Evolutionary conservation across 2,329 filamentous ascomycete genomes (phyloP).

Genomic region (Neocatenulostroma microsporum): DNA sequence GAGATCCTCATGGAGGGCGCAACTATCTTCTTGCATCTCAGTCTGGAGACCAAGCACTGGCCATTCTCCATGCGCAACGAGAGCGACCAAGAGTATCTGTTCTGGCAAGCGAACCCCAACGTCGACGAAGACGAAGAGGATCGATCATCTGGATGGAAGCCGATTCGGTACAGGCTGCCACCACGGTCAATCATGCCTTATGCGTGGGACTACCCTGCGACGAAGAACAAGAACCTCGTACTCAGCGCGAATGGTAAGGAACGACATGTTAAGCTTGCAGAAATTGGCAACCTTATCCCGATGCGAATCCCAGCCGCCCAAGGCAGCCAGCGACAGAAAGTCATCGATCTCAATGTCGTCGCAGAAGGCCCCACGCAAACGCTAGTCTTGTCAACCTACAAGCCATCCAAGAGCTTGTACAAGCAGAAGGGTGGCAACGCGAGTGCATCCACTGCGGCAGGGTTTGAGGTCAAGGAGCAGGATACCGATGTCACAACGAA

Average conservation of each 20-base stretch:
- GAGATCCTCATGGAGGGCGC: slow-evolving; percentile 89
- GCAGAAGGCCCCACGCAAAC: slow-evolving; percentile 95
- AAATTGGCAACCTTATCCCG: slow-evolving; percentile 92
- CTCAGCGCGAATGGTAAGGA: slow-evolving; percentile 72
- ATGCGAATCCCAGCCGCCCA: slow-evolving; percentile 72
- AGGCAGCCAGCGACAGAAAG: slow-evolving; percentile 62
- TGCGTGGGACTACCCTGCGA: slow-evolving; percentile 96
- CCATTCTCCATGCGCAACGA: slow-evolving; percentile 98
- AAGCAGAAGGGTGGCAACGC: slow-evolving; percentile 51
- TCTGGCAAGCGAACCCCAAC: slow-evolving; percentile 90
- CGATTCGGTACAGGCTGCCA: slow-evolving; percentile 84
- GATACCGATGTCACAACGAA: slow-evolving; percentile 84
- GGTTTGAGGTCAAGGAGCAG: slow-evolving; percentile 90
- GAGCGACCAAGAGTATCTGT: slow-evolving; percentile 92
- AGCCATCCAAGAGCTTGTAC: slow-evolving; percentile 86
- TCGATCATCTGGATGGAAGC: slow-evolving; percentile 73
- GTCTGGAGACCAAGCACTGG: slow-evolving; percentile 89
- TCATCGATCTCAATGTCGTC: slow-evolving; percentile 92
- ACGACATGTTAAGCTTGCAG: slow-evolving; percentile 85
- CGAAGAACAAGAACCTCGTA: slow-evolving; percentile 90
- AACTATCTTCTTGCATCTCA: slow-evolving; percentile 87
- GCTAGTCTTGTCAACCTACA: slow-evolving; percentile 88
- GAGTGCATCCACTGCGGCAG: slow-evolving; percentile 55
- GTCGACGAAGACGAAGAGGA: slow-evolving; percentile 88
- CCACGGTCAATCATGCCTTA: slow-evolving; percentile 98